Evolutionary conservation across 2,329 filamentous ascomycete genomes (phyloP).

Genomic region (Ilyonectria mors-panacis): DNA sequence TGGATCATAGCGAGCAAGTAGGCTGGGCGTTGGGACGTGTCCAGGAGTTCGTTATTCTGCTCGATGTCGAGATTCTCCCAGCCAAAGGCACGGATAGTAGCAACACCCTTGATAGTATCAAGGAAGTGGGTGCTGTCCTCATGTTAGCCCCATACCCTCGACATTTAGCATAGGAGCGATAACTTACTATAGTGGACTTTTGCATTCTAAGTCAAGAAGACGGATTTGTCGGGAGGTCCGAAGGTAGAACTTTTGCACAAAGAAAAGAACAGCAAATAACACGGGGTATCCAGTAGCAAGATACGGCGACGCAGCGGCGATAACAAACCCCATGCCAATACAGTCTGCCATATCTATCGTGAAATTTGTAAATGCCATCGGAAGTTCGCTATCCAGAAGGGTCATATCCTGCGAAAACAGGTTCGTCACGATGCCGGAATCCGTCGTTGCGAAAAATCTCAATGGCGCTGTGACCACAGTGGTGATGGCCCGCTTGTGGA

Average conservation of each 20-base stretch:
- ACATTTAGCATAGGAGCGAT: rapidly evolving
- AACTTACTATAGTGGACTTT: slow-evolving; percentile 61
- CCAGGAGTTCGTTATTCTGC: slow-evolving; percentile 60
- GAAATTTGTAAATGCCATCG: slow-evolving; percentile 52
- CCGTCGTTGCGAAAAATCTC: slow-evolving; percentile 58
- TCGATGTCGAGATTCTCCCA: slow-evolving; percentile 56
- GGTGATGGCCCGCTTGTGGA: slow-evolving; percentile 53
- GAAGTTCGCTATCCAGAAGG: slow-evolving; percentile 58
- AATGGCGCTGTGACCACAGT: slow-evolving; percentile 58
- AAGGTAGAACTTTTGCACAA: slow-evolving; percentile 71
- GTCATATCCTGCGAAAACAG: slow-evolving; percentile 63
- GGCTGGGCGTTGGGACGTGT: slow-evolving; percentile 65
- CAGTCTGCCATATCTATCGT: slow-evolving; percentile 41
- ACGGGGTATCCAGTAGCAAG: slow-evolving; percentile 66
- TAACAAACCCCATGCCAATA: slow-evolving; percentile 63
- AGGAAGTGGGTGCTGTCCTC: slow-evolving; percentile 63
- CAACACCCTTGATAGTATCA: slow-evolving; percentile 69
- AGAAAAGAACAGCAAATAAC: slow-evolving; percentile 61
- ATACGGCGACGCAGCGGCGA: slow-evolving; percentile 60
- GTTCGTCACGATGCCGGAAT: slow-evolving; percentile 59
- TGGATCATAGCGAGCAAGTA: slow-evolving; percentile 59
- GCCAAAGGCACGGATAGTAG: slow-evolving; percentile 70
- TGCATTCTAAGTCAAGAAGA: slow-evolving; percentile 73
- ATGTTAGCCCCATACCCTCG: slow-evolving; percentile 6
- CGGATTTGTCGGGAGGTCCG: slow-evolving; percentile 73